Evolutionary conservation across 2,329 filamentous ascomycete genomes (phyloP).

Genomic region (Xylaria multiplex): DNA sequence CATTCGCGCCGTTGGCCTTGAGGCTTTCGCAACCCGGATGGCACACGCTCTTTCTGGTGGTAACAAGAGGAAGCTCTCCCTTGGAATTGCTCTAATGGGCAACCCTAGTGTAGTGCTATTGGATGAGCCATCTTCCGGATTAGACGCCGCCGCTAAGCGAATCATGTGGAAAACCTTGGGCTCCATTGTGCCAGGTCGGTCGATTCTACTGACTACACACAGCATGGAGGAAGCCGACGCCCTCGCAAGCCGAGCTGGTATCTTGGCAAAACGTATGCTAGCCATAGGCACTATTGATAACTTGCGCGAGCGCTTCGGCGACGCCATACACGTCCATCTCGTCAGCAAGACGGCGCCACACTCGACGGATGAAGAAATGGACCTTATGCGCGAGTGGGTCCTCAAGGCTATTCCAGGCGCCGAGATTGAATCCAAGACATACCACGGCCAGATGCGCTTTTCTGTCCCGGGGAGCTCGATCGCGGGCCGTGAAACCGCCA

Average conservation of each 20-base stretch:
- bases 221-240: slow-evolving; percentile 96
- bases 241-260: slow-evolving; percentile 82
- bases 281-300: slow-evolving; percentile 80
- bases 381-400: slow-evolving; percentile 74
- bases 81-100: slow-evolving; percentile 91
- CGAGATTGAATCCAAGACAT: slow-evolving; percentile 76
- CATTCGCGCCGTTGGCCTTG: slow-evolving; percentile 81
- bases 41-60: slow-evolving; percentile 84
- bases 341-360: slow-evolving; percentile 80
- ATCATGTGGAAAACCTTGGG: slow-evolving; percentile 91
- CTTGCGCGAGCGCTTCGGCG: slow-evolving; percentile 78
- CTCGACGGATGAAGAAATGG: slow-evolving; percentile 75
- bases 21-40: slow-evolving; percentile 76
- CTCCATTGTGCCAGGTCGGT: slow-evolving; percentile 78
- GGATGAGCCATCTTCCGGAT: slow-evolving; percentile 87
- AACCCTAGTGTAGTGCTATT: slow-evolving; percentile 88
- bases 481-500: slow-evolving; percentile 60
- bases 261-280: slow-evolving; percentile 86
- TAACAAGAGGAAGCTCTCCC: slow-evolving; percentile 90
- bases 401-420: slow-evolving; percentile 68
- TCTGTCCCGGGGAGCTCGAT: slow-evolving; percentile 69
- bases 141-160: slow-evolving; percentile 90
- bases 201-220: slow-evolving; percentile 88
- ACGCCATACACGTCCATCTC: slow-evolving; percentile 82
- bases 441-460: slow-evolving; percentile 90